phyloP scores from a whole-genome alignment of 1,284 basidiomycete species.

The Xerocomus cyaneibrunnescens region DNA sequence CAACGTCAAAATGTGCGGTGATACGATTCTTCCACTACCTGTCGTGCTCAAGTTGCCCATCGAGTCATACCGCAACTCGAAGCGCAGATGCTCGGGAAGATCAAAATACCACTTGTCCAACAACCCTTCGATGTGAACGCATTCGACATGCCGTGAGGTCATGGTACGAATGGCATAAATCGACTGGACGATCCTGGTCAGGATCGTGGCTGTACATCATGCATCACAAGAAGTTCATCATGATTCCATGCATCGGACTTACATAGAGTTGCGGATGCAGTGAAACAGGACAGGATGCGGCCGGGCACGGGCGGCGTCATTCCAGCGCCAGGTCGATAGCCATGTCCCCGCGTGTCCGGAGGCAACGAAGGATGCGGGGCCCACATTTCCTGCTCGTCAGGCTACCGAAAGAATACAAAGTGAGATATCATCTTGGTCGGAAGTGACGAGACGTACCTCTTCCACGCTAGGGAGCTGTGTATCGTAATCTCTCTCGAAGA shows the following conservation, averaged over 20 bases:
- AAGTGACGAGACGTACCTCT: constrained; percentile 46
- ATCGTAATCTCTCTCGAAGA: constrained; percentile 81
- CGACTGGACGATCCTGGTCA: constrained; percentile 66
- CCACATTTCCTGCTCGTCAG: constrained; percentile 67
- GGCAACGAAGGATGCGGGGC: constrained; percentile 41
- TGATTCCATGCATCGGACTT: constrained; percentile 29
- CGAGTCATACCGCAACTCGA: constrained; percentile 48
- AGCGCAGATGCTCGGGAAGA: constrained; percentile 67
- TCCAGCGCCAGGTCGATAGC: constrained; percentile 21
- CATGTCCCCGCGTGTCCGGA: constrained; percentile 34
- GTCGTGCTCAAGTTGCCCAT: constrained; percentile 21
- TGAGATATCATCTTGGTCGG: neutral
- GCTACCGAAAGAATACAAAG: constrained; percentile 31
- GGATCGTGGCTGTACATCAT: constrained; percentile 51
- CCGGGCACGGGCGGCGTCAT: constrained; percentile 42
- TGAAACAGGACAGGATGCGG: constrained; percentile 72
- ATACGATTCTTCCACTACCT: constrained; percentile 40
- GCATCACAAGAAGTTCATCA: constrained; percentile 5
- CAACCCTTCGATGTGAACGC: constrained; percentile 58
- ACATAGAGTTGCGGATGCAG: constrained; percentile 72
- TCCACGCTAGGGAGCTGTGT: constrained; percentile 65
- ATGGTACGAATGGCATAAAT: constrained; percentile 71
- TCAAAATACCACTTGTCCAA: constrained; percentile 80
- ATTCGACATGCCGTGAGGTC: constrained; percentile 56
- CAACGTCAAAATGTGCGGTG: constrained; percentile 69